phyloP scores from a whole-genome alignment of 169 alveolate species.

The Cytauxzoon felis region DNA sequence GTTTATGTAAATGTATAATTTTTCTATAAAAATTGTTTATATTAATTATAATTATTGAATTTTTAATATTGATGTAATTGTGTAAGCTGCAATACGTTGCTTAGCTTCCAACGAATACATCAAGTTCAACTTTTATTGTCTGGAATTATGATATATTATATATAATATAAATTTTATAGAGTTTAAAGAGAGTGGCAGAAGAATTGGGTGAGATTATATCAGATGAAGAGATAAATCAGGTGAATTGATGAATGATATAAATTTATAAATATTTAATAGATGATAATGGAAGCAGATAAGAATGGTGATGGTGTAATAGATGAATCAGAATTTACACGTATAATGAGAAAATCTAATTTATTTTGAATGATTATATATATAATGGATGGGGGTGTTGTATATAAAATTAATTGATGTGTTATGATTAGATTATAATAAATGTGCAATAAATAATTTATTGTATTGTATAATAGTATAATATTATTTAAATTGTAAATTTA shows the following conservation, averaged over 20 bases:
- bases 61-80: too few species aligned
- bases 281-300: conserved; percentile 98
- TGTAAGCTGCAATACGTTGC: too few species aligned
- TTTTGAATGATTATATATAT: conserved; percentile 66
- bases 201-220: conserved; percentile 97
- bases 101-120: too few species aligned
- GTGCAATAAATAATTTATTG: background rate
- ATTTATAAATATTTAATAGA: conserved; percentile 68
- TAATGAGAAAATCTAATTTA: conserved; percentile 95
- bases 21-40: too few species aligned
- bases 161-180: conserved; percentile 61
- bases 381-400: background rate
- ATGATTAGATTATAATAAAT: background rate
- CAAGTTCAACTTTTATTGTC: background rate
- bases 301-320: conserved; percentile 96
- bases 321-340: conserved; percentile 95
- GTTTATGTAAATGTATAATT: too few species aligned
- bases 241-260: background rate
- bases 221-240: conserved; percentile 94
- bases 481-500: background rate
- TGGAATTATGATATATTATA: background rate
- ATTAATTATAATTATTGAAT: too few species aligned
- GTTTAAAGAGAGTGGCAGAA: conserved; percentile 94
- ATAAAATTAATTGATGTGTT: background rate
- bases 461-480: background rate